A percentile compares a stretch with the other conserved stretches of the same genome.
Evolutionary conservation across 768 basidiomycete genomes (phyloP).

Genomic region (Tubosaeta sp.): DNA sequence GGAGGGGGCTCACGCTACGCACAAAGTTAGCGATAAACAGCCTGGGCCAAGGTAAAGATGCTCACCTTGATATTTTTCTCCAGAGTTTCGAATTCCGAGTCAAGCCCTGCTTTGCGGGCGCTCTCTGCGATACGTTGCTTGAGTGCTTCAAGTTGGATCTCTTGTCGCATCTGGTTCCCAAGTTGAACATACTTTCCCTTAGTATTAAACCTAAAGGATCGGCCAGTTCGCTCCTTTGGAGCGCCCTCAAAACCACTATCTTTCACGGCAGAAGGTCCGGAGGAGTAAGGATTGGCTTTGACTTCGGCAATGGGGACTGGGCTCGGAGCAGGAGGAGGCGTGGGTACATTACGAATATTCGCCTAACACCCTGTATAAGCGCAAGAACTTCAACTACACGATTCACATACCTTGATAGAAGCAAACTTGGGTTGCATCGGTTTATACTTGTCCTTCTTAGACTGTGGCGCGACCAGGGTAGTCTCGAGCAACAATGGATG

Average conservation of each 20-base stretch:
- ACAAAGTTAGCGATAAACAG: conserved; percentile 2
- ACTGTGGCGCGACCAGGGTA: conserved; percentile 49
- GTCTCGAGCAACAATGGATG: conserved; percentile 80
- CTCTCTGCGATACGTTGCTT: conserved; percentile 92
- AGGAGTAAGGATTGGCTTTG: conserved; percentile 74
- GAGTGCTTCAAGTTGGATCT: conserved; percentile 81
- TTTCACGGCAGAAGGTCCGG: conserved; percentile 40
- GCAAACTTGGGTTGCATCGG: conserved; percentile 99
- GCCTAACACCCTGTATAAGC: conserved; percentile 39
- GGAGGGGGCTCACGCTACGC: conserved; percentile 82
- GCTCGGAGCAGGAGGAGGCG: conserved; percentile 46
- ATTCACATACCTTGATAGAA: conserved; percentile 68
- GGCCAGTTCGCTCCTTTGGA: conserved; percentile 65
- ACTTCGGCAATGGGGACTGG: conserved; percentile 38
- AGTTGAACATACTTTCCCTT: conserved; percentile 88
- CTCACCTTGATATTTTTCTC: conserved; percentile 86
- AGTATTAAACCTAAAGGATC: conserved; percentile 80
- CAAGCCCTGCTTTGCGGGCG: conserved; percentile 89
- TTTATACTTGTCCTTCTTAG: conserved; percentile 90
- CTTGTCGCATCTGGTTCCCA: conserved; percentile 66
- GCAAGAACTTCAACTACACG: neutral
- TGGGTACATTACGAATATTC: conserved; percentile 72
- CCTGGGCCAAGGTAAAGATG: neutral
- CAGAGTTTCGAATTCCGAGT: conserved; percentile 86
- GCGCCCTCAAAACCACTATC: conserved; percentile 70